Evolutionary conservation across 2,329 filamentous ascomycete species (phyloP).

Genomic region (Clarireedia paspali): DNA sequence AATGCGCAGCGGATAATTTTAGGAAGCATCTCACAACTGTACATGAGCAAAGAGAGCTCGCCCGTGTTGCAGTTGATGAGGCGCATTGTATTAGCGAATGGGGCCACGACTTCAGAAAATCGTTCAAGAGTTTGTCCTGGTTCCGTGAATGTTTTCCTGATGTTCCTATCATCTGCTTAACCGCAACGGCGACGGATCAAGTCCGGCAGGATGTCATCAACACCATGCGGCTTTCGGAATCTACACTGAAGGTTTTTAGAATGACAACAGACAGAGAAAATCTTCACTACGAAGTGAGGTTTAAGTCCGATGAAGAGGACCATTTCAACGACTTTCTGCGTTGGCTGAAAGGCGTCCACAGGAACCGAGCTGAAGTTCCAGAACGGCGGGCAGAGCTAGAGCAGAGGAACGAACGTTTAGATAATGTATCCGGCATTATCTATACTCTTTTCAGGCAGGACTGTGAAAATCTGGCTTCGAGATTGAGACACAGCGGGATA

Average conservation of each 20-base stretch:
- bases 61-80: conserved; percentile 83
- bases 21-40: conserved; percentile 66
- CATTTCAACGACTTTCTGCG: conserved; percentile 63
- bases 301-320: conserved; percentile 68
- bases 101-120: conserved; percentile 94
- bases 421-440: conserved; percentile 69
- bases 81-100: conserved; percentile 97
- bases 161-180: conserved; percentile 87
- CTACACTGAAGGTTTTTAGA: conserved; percentile 63
- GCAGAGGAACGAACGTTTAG: conserved; percentile 43
- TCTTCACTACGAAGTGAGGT: conserved; percentile 84
- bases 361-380: conserved; percentile 53
- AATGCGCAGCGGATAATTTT: conserved; percentile 72
- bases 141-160: conserved; percentile 75
- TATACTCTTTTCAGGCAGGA: conserved; percentile 71
- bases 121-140: conserved; percentile 81
- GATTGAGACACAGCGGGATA: conserved; percentile 59
- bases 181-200: conserved; percentile 76
- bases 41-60: conserved; percentile 74
- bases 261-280: conserved; percentile 81
- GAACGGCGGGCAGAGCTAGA: conserved; percentile 51
- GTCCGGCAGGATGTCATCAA: conserved; percentile 78
- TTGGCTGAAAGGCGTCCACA: conserved; percentile 70
- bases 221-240: conserved; percentile 59
- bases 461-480: conserved; percentile 62